Conservation (phyloP, 2,329 filamentous ascomycete genomes). For the Phialophora macrospora region DNA sequence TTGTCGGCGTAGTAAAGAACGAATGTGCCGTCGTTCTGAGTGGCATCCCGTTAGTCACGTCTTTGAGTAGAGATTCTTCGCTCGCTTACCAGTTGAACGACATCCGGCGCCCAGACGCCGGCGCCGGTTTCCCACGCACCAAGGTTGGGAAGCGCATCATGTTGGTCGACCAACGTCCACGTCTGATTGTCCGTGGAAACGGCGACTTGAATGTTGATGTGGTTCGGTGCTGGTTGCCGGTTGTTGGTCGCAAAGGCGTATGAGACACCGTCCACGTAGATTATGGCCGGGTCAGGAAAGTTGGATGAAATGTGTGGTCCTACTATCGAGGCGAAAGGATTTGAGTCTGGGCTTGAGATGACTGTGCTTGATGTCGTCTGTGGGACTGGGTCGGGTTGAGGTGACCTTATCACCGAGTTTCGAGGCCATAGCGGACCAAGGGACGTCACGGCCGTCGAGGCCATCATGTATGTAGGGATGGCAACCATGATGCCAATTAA, state of each 20-base stretch:
- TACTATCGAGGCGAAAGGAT: slow-evolving; percentile 33
- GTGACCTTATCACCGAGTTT: slow-evolving; percentile 28
- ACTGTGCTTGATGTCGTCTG: slow-evolving; percentile 10
- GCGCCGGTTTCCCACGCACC: slow-evolving; percentile 60
- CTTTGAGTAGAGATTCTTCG: not conserved
- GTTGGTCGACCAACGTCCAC: slow-evolving; percentile 55
- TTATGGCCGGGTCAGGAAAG: slow-evolving; percentile 53
- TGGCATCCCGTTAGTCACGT: not conserved
- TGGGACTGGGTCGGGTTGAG: slow-evolving; percentile 18
- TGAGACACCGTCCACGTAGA: slow-evolving; percentile 58
- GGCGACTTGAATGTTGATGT: slow-evolving; percentile 59
- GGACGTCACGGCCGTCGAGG: slow-evolving; percentile 27
- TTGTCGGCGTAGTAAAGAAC: slow-evolving; percentile 63
- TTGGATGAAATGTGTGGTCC: slow-evolving; percentile 45
- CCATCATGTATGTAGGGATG: slow-evolving; percentile 34
- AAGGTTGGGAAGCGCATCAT: slow-evolving; percentile 61
- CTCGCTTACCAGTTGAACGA: slow-evolving; percentile 52
- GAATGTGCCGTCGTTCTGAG: slow-evolving; percentile 55
- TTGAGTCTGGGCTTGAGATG: slow-evolving; percentile 12
- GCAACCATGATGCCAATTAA: slow-evolving; percentile 36
- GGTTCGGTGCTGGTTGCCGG: slow-evolving; percentile 43
- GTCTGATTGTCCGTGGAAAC: slow-evolving; percentile 54
- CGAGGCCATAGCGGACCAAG: slow-evolving; percentile 28
- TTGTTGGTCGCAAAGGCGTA: slow-evolving; percentile 64
- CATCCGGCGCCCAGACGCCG: slow-evolving; percentile 67